A percentile compares a stretch with the other conserved stretches of the same genome.
These are phyloP conservation scores for Solanum chiquidenum DNA, from an alignment of 257 asterid genomes.

Conservation along the genomic window DNA sequence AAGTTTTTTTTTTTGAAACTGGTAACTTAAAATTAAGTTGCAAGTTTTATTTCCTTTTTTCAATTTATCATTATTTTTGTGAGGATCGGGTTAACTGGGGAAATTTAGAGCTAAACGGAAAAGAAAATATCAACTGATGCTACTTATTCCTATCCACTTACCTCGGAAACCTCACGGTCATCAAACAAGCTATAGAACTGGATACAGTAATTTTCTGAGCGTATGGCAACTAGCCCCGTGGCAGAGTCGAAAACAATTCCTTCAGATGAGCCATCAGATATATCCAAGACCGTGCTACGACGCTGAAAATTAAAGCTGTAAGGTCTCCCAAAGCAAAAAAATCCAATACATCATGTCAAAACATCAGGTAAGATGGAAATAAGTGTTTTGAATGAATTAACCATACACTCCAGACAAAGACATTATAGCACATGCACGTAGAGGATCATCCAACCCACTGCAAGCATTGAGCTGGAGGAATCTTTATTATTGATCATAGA, in stretches of 20 bases:
- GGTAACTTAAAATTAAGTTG: neutral
- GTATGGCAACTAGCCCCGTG: constrained; percentile 58
- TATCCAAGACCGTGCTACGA: constrained; percentile 38
- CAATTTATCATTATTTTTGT: neutral
- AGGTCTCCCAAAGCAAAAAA: neutral
- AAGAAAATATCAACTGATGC: neutral
- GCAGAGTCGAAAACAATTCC: constrained; percentile 42
- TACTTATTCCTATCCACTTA: constrained; percentile 18
- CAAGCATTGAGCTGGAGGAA: neutral
- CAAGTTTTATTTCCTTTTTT: neutral
- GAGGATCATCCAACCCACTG: neutral
- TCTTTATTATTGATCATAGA: neutral
- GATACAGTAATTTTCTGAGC: constrained; percentile 75
- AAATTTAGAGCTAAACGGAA: neutral
- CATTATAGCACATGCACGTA: neutral
- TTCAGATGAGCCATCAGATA: constrained; percentile 35
- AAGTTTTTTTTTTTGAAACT: neutral
- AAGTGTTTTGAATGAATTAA: neutral
- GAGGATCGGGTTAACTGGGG: neutral
- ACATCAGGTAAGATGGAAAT: neutral
- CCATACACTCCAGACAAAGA: neutral
- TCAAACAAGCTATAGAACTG: constrained; percentile 70
- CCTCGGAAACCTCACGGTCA: constrained; percentile 92
- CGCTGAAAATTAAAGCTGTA: constrained; percentile 44
- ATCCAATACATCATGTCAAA: neutral